A percentile compares a stretch with the other conserved stretches of the same genome.
These are phyloP conservation scores for Pholiota microspora DNA, from an alignment of 768 basidiomycete genomes.

Conservation along the genomic window DNA sequence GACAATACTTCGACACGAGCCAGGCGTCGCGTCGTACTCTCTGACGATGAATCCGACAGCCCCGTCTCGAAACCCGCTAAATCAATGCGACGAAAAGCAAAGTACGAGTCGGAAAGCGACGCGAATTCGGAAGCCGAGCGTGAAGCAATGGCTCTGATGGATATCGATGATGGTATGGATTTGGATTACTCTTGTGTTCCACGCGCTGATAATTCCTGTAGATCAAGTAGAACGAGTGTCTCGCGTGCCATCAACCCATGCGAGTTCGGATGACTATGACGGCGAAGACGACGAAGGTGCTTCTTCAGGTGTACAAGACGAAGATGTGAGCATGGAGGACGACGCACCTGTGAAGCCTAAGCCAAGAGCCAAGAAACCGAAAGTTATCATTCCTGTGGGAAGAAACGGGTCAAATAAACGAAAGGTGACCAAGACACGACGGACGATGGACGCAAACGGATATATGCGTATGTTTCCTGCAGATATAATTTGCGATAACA, in stretches of 20 bases:
- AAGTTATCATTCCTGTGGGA: conserved; percentile 71
- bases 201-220: background rate
- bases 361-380: conserved; percentile 53
- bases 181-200: background rate
- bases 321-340: conserved; percentile 38
- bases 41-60: conserved; percentile 58
- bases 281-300: conserved; percentile 21
- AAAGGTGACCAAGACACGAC: conserved; percentile 58
- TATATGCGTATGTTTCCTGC: conserved; percentile 56
- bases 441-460: conserved; percentile 59
- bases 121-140: conserved; percentile 42
- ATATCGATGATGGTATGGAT: conserved; percentile 18
- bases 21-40: conserved; percentile 49
- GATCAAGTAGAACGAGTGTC: conserved; percentile 20
- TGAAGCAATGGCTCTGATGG: conserved; percentile 32
- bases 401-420: conserved; percentile 76
- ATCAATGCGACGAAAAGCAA: conserved; percentile 32
- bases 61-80: conserved; percentile 26
- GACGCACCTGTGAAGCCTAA: conserved; percentile 33
- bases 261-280: conserved; percentile 20
- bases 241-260: conserved; percentile 17
- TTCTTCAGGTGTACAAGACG: conserved; percentile 23
- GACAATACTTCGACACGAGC: conserved; percentile 27
- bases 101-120: conserved; percentile 23
- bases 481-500: background rate